Evolutionary conservation across 441 rosid species (phyloP).

Genomic region (Populus hybrid): DNA sequence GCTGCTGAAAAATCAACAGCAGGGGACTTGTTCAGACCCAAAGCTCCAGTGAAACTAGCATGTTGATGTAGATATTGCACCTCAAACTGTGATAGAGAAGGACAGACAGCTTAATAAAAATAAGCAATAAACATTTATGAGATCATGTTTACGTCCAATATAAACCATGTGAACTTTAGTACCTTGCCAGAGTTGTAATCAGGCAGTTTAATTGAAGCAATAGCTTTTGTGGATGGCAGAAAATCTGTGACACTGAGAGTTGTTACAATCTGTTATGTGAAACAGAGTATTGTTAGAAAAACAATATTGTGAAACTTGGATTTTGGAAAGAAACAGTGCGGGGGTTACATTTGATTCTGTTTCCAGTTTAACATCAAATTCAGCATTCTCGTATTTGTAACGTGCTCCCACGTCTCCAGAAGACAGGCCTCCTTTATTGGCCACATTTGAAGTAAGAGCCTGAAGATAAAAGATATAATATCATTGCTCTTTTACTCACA

Average conservation of each 20-base stretch:
- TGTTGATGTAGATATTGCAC: conserved; percentile 46
- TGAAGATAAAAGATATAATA: conserved; percentile 15
- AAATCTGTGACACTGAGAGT: conserved; percentile 30
- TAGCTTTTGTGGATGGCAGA: conserved; percentile 33
- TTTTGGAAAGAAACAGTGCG: not conserved
- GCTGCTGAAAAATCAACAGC: conserved; percentile 47
- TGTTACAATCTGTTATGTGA: conserved; percentile 32
- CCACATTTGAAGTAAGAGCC: conserved; percentile 32
- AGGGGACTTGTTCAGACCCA: conserved; percentile 37
- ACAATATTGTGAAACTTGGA: not conserved
- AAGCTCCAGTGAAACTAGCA: conserved; percentile 35
- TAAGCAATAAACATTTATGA: not conserved
- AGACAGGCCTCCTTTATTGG: conserved; percentile 37
- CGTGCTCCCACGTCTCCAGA: conserved; percentile 34
- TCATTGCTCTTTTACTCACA: not conserved
- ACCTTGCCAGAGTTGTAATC: conserved; percentile 48
- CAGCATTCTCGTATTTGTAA: conserved; percentile 28
- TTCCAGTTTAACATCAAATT: conserved; percentile 37
- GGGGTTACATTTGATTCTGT: conserved; percentile 26
- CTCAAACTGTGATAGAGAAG: conserved; percentile 28
- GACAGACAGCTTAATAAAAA: not conserved
- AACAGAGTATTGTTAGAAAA: conserved; percentile 8
- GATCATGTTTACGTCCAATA: not conserved
- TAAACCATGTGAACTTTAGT: not conserved
- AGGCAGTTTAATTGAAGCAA: conserved; percentile 40